Percentiles rank a stretch among this genome's conserved stretches.
phyloP scores from a whole-genome alignment of 164 flowering plant species.

The Brasenia schreberi region DNA sequence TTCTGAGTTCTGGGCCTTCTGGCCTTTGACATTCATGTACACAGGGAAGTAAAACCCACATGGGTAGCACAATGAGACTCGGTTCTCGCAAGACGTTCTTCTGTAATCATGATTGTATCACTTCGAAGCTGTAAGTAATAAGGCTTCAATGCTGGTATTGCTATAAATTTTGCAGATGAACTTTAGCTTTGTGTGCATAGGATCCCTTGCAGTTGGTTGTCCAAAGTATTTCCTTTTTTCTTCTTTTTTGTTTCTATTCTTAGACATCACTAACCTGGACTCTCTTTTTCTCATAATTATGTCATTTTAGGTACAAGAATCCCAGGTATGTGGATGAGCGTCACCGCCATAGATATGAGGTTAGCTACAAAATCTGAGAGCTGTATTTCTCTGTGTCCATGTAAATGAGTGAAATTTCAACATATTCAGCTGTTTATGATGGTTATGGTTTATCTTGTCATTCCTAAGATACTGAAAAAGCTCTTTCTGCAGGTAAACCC shows the following conservation, averaged over 20 bases:
- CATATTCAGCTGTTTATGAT: neutral
- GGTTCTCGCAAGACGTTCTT: constrained; percentile 85
- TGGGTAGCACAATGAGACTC: constrained; percentile 97
- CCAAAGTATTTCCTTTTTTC: too few species aligned
- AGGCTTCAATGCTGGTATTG: neutral
- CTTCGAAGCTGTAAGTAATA: constrained; percentile 28
- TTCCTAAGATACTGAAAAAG: neutral
- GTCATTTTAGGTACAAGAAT: constrained; percentile 41
- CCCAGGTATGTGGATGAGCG: constrained; percentile 77
- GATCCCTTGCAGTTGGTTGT: neutral
- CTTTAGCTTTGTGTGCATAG: neutral
- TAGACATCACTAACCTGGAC: too few species aligned
- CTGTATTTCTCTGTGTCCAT: neutral
- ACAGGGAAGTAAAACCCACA: constrained; percentile 90
- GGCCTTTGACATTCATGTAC: neutral
- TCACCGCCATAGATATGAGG: constrained; percentile 98
- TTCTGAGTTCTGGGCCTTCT: neutral
- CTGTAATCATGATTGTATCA: constrained; percentile 52
- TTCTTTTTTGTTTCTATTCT: too few species aligned
- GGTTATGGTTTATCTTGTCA: neutral
- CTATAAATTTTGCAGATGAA: neutral
- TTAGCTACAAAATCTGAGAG: constrained; percentile 5
- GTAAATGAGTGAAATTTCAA: neutral
- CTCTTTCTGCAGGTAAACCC: constrained; percentile 69
- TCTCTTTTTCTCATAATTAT: too few species aligned